Conservation (phyloP, 2,329 filamentous ascomycete genomes). For the Metarhizium album region DNA sequence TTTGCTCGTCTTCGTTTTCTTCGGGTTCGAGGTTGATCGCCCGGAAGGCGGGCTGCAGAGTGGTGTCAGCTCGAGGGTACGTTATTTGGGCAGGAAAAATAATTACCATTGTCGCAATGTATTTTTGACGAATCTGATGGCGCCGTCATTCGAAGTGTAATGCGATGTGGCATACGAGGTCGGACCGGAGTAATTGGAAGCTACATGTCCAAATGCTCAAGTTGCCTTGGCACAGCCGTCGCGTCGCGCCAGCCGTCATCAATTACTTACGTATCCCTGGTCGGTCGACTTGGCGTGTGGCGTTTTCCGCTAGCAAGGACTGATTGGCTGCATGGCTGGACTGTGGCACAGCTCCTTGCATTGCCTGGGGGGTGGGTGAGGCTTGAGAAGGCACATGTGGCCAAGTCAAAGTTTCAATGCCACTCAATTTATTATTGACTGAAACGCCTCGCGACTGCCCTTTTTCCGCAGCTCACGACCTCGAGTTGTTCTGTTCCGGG, state of each 20-base stretch:
- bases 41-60: constrained; percentile 56
- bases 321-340: background rate
- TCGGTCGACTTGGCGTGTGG: background rate
- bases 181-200: background rate
- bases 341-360: background rate
- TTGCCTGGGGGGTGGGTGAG: background rate
- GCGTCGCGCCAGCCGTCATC: background rate
- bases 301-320: background rate
- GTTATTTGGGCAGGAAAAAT: background rate
- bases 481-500: background rate
- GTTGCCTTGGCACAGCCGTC: background rate
- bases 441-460: background rate
- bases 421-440: background rate
- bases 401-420: background rate
- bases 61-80: background rate
- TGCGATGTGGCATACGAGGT: background rate
- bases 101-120: background rate
- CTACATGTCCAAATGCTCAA: background rate
- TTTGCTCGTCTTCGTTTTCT: constrained; percentile 78
- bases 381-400: background rate
- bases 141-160: background rate
- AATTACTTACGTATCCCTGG: background rate
- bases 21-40: constrained; percentile 92
- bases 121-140: background rate
- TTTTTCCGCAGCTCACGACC: background rate